Percentiles rank a stretch among this genome's conserved stretches.
Evolutionary conservation across 495 filamentous ascomycete genomes (phyloP).

Genomic region (Penicillium canescens): DNA sequence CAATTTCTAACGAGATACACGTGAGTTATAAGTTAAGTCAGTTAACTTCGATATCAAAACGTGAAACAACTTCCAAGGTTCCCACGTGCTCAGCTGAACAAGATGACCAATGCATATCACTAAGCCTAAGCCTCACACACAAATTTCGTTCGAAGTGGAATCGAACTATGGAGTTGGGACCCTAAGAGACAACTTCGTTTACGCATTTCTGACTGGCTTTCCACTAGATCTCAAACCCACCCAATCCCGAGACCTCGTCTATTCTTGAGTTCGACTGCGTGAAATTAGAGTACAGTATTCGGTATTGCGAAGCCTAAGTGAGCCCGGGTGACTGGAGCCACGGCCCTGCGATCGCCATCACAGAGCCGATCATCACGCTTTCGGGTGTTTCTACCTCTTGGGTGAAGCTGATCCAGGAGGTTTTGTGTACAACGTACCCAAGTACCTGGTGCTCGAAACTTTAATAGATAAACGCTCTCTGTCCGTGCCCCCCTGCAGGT

Average conservation of each 20-base stretch:
- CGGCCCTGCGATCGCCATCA: conserved; percentile 29
- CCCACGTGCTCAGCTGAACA: too few species aligned
- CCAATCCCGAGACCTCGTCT: neutral
- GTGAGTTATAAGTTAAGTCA: too few species aligned
- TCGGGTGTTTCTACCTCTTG: conserved; percentile 1
- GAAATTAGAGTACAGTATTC: neutral
- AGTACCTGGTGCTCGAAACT: neutral
- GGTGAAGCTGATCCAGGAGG: conserved; percentile 22
- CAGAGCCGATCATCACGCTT: conserved; percentile 30
- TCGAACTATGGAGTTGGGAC: too few species aligned
- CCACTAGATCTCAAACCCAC: too few species aligned
- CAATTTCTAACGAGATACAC: too few species aligned
- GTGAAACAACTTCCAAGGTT: too few species aligned
- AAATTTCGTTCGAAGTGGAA: too few species aligned
- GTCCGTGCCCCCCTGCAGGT: conserved; percentile 1
- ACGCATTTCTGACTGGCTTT: too few species aligned
- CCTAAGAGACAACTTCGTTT: too few species aligned
- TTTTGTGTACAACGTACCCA: neutral
- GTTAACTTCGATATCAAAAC: too few species aligned
- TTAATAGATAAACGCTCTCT: neutral
- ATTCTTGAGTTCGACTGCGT: neutral
- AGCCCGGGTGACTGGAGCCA: conserved; percentile 13
- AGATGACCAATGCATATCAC: too few species aligned
- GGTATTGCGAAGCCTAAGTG: conserved; percentile 10
- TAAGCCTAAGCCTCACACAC: too few species aligned